These are phyloP conservation scores for Lepidopterella palustris DNA, from an alignment of 495 filamentous ascomycete species.

Conservation along the genomic window DNA sequence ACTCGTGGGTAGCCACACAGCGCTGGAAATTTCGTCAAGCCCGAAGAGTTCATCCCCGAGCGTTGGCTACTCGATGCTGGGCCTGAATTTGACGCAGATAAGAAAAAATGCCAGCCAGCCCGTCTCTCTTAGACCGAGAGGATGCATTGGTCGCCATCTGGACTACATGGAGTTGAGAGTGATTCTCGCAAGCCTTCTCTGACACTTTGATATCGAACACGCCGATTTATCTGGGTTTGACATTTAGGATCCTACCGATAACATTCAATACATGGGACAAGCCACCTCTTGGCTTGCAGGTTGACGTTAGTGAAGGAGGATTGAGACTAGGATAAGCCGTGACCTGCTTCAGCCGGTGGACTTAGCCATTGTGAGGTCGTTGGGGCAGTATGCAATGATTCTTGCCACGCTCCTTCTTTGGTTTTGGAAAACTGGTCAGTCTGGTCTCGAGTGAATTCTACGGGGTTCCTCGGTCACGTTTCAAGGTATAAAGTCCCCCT, in stretches of 20 bases:
- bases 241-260: background rate
- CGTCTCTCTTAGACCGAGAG: background rate
- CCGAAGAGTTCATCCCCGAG: slow-evolving; percentile 15
- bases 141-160: slow-evolving; percentile 5
- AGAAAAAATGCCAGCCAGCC: slow-evolving; percentile 1
- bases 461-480: no score
- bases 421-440: no score
- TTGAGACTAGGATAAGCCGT: no score
- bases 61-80: slow-evolving; percentile 13
- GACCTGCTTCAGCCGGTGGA: no score
- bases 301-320: background rate
- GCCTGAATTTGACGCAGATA: slow-evolving; percentile 23
- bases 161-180: background rate
- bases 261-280: slow-evolving; percentile 11
- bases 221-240: background rate
- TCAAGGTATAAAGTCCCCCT: no score
- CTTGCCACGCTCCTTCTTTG: no score
- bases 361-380: no score
- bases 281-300: background rate
- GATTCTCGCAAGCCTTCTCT: background rate
- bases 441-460: no score
- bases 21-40: slow-evolving; percentile 4
- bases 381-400: no score
- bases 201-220: background rate
- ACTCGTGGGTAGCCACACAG: slow-evolving; percentile 1